Evolutionary conservation across 202 grass and related monocot genomes (phyloP).

Genomic region (Digitaria exilis): DNA sequence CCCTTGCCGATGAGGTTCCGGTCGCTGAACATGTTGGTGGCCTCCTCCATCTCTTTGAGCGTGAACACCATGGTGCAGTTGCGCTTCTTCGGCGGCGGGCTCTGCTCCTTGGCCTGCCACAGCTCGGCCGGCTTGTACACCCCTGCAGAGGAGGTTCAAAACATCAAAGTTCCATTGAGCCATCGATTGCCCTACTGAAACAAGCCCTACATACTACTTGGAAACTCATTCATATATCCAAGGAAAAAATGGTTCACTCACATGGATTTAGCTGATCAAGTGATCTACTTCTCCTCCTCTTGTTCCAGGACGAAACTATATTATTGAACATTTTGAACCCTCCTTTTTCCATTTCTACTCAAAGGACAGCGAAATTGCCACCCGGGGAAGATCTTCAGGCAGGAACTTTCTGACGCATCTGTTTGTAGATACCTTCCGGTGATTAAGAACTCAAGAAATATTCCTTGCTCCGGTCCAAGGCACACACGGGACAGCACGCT

Average conservation of each 20-base stretch:
- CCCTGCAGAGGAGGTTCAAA: slow-evolving; percentile 55
- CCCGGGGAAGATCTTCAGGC: background rate
- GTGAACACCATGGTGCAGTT: slow-evolving; percentile 91
- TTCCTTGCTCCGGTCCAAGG: slow-evolving; percentile 47
- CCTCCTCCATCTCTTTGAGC: slow-evolving; percentile 97
- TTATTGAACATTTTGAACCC: slow-evolving; percentile 80
- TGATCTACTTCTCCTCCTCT: slow-evolving; percentile 87
- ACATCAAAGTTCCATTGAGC: background rate
- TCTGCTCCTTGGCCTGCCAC: slow-evolving; percentile 79
- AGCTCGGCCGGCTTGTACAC: slow-evolving; percentile 87
- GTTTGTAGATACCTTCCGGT: slow-evolving; percentile 41
- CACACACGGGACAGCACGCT: slow-evolving; percentile 23
- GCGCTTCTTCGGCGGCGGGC: slow-evolving; percentile 49
- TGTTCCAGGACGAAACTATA: slow-evolving; percentile 96
- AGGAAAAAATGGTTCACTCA: slow-evolving; percentile 40
- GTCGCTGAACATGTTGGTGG: slow-evolving; percentile 73
- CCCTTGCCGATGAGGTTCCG: slow-evolving; percentile 88
- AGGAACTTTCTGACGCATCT: slow-evolving; percentile 22
- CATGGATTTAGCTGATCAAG: slow-evolving; percentile 87
- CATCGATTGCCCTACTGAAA: background rate
- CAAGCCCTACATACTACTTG: background rate
- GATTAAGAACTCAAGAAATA: slow-evolving; percentile 33
- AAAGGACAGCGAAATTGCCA: background rate
- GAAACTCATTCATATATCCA: background rate
- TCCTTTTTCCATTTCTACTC: background rate